Evolutionary conservation across 192 early-diverging fungal species (phyloP), one percentile per base, ranked within the genome.

Genomic region (Coemansia sp.): DNA sequence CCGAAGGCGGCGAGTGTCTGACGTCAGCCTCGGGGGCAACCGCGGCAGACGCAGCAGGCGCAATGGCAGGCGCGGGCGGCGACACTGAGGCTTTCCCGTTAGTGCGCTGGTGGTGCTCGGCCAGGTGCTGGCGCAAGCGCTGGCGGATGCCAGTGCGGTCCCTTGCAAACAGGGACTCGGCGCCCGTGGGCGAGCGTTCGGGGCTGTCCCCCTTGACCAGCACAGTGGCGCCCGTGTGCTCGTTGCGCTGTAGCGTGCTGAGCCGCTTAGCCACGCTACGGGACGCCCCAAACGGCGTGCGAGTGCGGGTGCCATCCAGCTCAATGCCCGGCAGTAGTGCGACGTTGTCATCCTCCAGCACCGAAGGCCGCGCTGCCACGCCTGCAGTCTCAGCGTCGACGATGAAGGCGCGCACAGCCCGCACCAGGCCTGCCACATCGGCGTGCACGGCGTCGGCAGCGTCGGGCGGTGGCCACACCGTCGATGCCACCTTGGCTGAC

Each of bases 381-480:
- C 69, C 67, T 2, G 86, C 67, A 8, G 90, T 84, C 69, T 89
- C 88, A 3, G 89, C 93, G 11, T 85, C 82, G 11, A 72, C 69
- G 12, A 92, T 87, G 73, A 98, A 98, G 32, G 87, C 79, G 34
- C 87, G 86, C 5, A 96, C 91, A 10, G 90, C 78, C 13, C 85
- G 74, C 24, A 95, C 78, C 20, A 96, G 88, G 45, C 95, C 94
- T 52, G 86, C 86, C 2, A 89, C 86, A 50, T 92, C 89, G 8
- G 78, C 70, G n/a, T 90, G 85, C 81, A 97, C 90, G 13, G 90
- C 91, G 16, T 78, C 64, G 27, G 88, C 84, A 4, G 93, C 87
- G 66, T 95, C 93, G 4, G 93, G 91, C 4, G 93, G 91, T 34
- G 95, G 95, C 94, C 95, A 96, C 45, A 96, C 86, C n/a, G 90